Base-by-base conservation (phyloP, 495 filamentous ascomycete genomes). In the Aspergillus taichungensis region DNA sequence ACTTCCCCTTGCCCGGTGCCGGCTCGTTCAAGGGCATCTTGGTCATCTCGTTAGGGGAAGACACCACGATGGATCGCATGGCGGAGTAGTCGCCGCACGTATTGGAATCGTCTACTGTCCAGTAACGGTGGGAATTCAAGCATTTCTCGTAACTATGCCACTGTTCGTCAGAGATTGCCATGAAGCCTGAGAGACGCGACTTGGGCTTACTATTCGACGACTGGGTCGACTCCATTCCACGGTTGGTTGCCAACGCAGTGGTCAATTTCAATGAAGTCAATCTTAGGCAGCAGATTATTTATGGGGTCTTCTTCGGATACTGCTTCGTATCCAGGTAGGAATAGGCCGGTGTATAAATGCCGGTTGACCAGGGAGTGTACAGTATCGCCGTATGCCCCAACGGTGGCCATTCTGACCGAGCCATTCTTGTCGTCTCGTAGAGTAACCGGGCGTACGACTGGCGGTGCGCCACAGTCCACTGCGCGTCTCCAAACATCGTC, bases 21-120 rank as follows among this genome's bases (percentile, higher is more conserved):
- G 87, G 87, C 67, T 94, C 85, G 68, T 92, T 92, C 74, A 94
- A 87, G 46, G 87, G 87, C 83, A 92, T 92, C 63, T 91, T 91
- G 55, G 91, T 80, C 2, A 75, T 60, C 52, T 84, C 78, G 61
- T 82, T 80, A 4, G 77, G 71, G 14, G 77, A 82, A 18, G 84
- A 77, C 75, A 92, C 85, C 53, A 92, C 87, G 52, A 89, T 75
- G 42, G 75, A 82, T 50, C 76, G 78, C 45, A 92, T 75, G n/a
- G 87, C 83, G 3, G 79, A 84, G 73, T 80, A 92, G 45, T 88
- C 85, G 43, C 84, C 87, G 66, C 76, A 83, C 66, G 90, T 85
- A 51, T 80, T 72, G 37, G 69, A 75, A 61, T 91, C 87, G 62
- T 91, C 87, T 32, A 89, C 85, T 11, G 75, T 80, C 86, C 87